These are phyloP conservation scores for Cladophialophora immunda DNA, from an alignment of 2,329 filamentous ascomycete species.

Conservation along the genomic window DNA sequence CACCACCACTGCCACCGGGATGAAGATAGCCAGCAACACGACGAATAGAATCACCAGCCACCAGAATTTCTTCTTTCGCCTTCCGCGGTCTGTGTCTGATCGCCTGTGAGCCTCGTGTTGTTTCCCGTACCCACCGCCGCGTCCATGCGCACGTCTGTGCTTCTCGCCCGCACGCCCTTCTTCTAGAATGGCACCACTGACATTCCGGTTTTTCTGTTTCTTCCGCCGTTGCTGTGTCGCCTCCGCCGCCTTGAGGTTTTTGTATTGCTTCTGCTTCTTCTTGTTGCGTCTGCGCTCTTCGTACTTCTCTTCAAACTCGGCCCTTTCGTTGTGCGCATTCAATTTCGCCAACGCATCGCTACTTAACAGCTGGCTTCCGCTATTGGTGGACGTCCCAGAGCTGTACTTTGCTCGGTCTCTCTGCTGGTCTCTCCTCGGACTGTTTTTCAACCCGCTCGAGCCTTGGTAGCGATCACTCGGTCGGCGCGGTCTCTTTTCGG, in stretches of 20 bases:
- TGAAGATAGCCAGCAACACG: conserved; percentile 69
- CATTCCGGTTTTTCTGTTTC: conserved; percentile 66
- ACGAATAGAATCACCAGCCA: conserved; percentile 63
- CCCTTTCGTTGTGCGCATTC: conserved; percentile 68
- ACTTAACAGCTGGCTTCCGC: conserved; percentile 55
- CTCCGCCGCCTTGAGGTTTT: conserved; percentile 42
- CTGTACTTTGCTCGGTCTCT: conserved; percentile 45
- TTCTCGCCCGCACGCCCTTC: conserved; percentile 67
- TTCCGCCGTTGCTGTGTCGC: conserved; percentile 50
- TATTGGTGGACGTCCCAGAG: conserved; percentile 53
- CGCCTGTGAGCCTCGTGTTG: conserved; percentile 36
- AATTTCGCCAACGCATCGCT: conserved; percentile 71
- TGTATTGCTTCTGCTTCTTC: conserved; percentile 48
- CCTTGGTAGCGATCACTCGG: conserved; percentile 45
- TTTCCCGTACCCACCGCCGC: conserved; percentile 58
- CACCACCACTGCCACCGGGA: conserved; percentile 72
- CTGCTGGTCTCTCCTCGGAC: conserved; percentile 36
- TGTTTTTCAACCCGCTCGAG: conserved; percentile 33
- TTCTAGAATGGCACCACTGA: conserved; percentile 74
- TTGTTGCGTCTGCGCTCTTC: conserved; percentile 49
- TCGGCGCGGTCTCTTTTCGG: conserved; percentile 32
- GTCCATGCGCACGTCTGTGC: conserved; percentile 55
- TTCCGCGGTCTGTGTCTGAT: conserved; percentile 44
- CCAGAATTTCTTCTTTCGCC: conserved; percentile 60
- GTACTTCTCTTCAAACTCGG: conserved; percentile 56